Percentiles rank a stretch among this genome's conserved stretches.
These are phyloP conservation scores for Rhinocladiella mackenziei DNA, from an alignment of 2,329 filamentous ascomycete species.

Conservation along the genomic window DNA sequence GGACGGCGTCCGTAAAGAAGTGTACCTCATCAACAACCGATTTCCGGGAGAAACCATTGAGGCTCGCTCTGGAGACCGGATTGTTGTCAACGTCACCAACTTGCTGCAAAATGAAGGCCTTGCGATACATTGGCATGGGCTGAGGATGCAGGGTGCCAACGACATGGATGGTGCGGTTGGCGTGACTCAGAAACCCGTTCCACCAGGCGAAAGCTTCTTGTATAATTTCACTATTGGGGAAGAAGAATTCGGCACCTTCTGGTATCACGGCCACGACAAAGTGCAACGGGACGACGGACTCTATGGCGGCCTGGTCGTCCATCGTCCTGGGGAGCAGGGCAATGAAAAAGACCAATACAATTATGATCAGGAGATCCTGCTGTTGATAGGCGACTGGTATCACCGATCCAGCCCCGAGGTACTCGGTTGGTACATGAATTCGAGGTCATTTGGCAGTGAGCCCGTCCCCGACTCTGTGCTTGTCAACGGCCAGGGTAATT, in stretches of 20 bases:
- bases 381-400: too few species aligned
- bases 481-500: too few species aligned
- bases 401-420: too few species aligned
- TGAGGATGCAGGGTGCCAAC: slow-evolving; percentile 55
- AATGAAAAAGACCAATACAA: too few species aligned
- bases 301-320: too few species aligned
- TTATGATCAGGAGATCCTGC: too few species aligned
- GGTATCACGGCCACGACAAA: slow-evolving; percentile 63
- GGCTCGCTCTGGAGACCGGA: slow-evolving; percentile 59
- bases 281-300: too few species aligned
- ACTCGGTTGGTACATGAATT: too few species aligned
- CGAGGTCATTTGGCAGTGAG: too few species aligned
- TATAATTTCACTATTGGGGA: slow-evolving; percentile 58
- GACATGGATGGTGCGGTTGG: slow-evolving; percentile 56
- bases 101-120: slow-evolving; percentile 54
- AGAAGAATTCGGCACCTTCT: slow-evolving; percentile 53
- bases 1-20: slow-evolving; percentile 43
- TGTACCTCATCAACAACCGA: slow-evolving; percentile 55
- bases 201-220: slow-evolving; percentile 51
- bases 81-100: slow-evolving; percentile 55
- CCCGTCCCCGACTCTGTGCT: too few species aligned
- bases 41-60: slow-evolving; percentile 65
- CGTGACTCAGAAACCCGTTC: slow-evolving; percentile 50
- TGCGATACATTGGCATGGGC: slow-evolving; percentile 60
- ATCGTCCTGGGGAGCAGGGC: too few species aligned